A percentile compares a stretch with the other conserved stretches of the same genome.
phyloP scores from a whole-genome alignment of 2,329 filamentous ascomycete species.

The Phyllosticta capitalensis region DNA sequence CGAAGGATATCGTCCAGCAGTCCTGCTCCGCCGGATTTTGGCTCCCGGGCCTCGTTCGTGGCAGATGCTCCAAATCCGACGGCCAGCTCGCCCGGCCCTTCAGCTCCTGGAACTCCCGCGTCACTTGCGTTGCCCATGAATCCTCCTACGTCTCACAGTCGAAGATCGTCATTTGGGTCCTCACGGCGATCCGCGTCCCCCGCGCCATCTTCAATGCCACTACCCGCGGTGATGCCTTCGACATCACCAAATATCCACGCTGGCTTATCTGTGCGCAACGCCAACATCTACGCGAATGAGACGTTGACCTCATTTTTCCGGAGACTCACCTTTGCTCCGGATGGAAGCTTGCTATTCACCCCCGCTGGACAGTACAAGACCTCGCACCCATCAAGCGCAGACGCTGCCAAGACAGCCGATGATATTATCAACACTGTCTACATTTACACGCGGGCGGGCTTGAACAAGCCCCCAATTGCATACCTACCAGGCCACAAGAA shows the following conservation, averaged over 20 bases:
- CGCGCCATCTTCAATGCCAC: conserved; percentile 72
- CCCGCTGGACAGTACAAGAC: conserved; percentile 93
- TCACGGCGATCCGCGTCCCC: conserved; percentile 82
- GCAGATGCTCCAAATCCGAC: conserved; percentile 46
- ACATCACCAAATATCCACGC: conserved; percentile 74
- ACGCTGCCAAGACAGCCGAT: conserved; percentile 62
- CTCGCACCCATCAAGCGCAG: conserved; percentile 56
- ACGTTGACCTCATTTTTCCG: conserved; percentile 96
- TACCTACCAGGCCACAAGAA: conserved; percentile 97
- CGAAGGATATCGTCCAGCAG: conserved; percentile 85
- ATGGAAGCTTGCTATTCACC: conserved; percentile 87
- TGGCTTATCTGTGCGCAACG: conserved; percentile 59
- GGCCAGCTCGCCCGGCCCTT: conserved; percentile 75
- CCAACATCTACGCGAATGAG: conserved; percentile 90
- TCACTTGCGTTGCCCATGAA: conserved; percentile 92
- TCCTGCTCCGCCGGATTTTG: conserved; percentile 79
- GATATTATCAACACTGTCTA: conserved; percentile 97
- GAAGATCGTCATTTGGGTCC: conserved; percentile 84
- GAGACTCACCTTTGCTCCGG: conserved; percentile 85
- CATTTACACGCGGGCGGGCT: conserved; percentile 90
- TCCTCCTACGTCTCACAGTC: conserved; percentile 84
- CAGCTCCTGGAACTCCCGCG: conserved; percentile 86
- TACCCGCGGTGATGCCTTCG: conserved; percentile 91
- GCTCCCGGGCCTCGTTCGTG: conserved; percentile 54
- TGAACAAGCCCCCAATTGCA: conserved; percentile 92